Conservation (phyloP, 2,329 filamentous ascomycete genomes). For the Parastagonospora nodorum region DNA sequence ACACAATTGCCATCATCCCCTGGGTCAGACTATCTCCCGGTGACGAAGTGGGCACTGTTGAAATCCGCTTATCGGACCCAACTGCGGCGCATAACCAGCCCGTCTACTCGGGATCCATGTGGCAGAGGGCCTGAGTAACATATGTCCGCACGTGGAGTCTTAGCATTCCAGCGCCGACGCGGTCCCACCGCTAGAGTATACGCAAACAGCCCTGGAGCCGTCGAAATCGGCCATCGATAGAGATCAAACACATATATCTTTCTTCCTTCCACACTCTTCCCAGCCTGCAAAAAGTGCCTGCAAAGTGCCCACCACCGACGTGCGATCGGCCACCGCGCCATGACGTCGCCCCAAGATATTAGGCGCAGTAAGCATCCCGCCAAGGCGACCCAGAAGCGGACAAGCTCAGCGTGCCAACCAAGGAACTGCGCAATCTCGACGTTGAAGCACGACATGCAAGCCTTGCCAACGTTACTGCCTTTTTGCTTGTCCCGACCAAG, state of each 20-base stretch:
- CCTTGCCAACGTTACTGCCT: conserved; percentile 16
- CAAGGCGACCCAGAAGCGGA: conserved; percentile 4
- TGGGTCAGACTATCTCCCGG: background rate
- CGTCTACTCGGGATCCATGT: background rate
- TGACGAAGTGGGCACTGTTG: background rate
- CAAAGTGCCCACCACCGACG: background rate
- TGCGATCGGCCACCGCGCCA: conserved; percentile 1
- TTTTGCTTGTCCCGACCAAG: conserved; percentile 6
- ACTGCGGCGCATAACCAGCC: background rate
- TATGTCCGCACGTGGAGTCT: background rate
- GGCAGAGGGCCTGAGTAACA: background rate
- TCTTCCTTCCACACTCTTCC: background rate
- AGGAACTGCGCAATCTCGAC: conserved; percentile 8
- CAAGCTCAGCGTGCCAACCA: conserved; percentile 5
- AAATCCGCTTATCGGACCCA: background rate
- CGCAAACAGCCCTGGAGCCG: background rate
- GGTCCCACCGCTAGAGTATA: background rate
- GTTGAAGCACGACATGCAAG: conserved; percentile 17
- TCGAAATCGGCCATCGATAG: background rate
- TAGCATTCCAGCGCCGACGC: conserved; percentile 2
- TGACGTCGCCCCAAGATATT: conserved; percentile 6
- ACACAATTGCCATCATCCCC: background rate
- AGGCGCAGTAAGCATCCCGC: conserved; percentile 13
- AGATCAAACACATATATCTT: background rate
- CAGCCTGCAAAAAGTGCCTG: background rate